Percentiles rank a stretch among this genome's conserved stretches.
These are phyloP conservation scores for Fomitopsis pulvina DNA, from an alignment of 768 basidiomycete genomes.

Conservation along the genomic window DNA sequence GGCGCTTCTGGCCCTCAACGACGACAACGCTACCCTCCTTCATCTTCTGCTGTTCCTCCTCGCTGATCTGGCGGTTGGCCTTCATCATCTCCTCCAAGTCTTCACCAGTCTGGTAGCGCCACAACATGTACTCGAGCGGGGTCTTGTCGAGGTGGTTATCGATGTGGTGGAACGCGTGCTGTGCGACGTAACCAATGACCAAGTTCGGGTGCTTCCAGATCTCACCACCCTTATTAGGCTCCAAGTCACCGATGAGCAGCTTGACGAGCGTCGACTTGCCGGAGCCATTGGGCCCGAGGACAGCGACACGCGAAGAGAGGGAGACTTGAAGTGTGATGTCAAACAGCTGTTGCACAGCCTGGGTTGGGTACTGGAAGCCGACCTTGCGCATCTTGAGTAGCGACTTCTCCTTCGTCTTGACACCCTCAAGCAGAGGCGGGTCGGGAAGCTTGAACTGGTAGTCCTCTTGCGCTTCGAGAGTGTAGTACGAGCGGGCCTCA, in stretches of 20 bases:
- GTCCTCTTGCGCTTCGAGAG: conserved; percentile 90
- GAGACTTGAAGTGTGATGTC: conserved; percentile 97
- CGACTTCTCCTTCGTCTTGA: conserved; percentile 99
- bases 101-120: conserved; percentile 99
- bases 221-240: conserved; percentile 94
- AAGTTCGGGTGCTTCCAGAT: conserved; percentile 99
- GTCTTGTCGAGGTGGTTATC: conserved; percentile 98
- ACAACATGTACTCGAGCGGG: conserved; percentile 97
- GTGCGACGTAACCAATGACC: conserved; percentile 98
- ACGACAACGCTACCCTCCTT: conserved; percentile 85
- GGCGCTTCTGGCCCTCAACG: conserved; percentile 90
- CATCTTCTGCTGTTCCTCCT: conserved; percentile 92
- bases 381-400: conserved; percentile 97
- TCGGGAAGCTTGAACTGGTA: conserved; percentile 98
- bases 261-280: conserved; percentile 98
- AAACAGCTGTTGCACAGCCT: conserved; percentile 82
- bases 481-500: conserved; percentile 97
- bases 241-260: conserved; percentile 93
- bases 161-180: conserved; percentile 99
- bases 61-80: conserved; percentile 80
- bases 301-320: conserved; percentile 94
- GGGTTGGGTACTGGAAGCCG: conserved; percentile 91
- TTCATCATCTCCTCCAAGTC: conserved; percentile 96
- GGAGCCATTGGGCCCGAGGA: conserved; percentile 98
- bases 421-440: conserved; percentile 96